Evolutionary conservation across 2,329 filamentous ascomycete genomes (phyloP), one percentile per base, ranked within the genome.

Genomic region (Exutisphaerella laricina): DNA sequence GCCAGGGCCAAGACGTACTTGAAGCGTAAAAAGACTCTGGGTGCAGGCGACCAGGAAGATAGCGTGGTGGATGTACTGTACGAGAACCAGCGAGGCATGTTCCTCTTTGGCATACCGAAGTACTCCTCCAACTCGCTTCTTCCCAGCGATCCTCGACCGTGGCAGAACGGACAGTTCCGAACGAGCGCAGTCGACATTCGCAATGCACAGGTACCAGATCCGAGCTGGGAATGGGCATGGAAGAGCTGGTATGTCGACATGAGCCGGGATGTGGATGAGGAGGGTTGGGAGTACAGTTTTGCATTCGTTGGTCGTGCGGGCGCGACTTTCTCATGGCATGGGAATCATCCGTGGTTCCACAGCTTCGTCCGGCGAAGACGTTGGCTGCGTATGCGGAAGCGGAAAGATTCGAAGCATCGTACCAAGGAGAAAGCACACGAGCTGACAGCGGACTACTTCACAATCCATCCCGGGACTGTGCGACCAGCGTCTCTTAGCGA

Each of bases 211-310:
- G 79, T 95, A 1, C 92, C 92, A 0, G 92, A 98, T 61, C 92
- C 92, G 4, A 87, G 83, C 49, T 98, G 92, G 92, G 81, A 87
- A 61, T 98, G 92, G 92, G 80, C 73, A 7, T 84, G 80, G 80
- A 76, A 75, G 60, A 74, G 73, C 29, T 84, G 80, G 80, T 84
- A 83, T 60, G 80, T 83, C 21, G 80, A 84, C 70, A 87, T 76
- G 87, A 90, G 70, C n/a, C 78, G 84, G 2, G 83, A 84, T 46
- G 80, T 85, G 8, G 92, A 97, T 58, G 84, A 90, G 49, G 85
- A 90, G 50, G 92, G 92, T 3, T 98, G 92, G 92, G 84, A 94
- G 62, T 98, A 98, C 66, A 92, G 87, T 12, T 88, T 96, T 62
- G 83, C 85, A 53, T 98, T 97, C 61, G 50, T 53, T 2, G 60